A percentile compares a stretch with the other conserved stretches of the same genome.
phyloP scores from a whole-genome alignment of 1,139 yeast species.

The Pichia sp. region DNA sequence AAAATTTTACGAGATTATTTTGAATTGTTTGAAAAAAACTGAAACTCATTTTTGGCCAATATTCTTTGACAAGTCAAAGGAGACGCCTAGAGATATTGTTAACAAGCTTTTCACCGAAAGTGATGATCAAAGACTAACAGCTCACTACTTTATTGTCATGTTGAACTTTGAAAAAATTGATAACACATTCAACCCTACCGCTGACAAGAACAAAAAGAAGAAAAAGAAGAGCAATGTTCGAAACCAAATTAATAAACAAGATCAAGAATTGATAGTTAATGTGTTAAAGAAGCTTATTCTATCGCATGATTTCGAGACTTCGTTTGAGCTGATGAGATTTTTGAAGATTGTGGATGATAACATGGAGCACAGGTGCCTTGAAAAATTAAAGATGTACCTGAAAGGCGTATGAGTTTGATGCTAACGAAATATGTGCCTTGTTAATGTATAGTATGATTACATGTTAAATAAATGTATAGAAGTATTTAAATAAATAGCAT shows the following conservation, averaged over 20 bases:
- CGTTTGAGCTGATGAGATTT: slow-evolving; percentile 41
- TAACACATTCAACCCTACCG: slow-evolving; percentile 1
- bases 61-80: slow-evolving; percentile 36
- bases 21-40: slow-evolving; percentile 48
- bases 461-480: background rate
- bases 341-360: slow-evolving; percentile 37
- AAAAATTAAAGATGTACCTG: slow-evolving; percentile 17
- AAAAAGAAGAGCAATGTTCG: slow-evolving; percentile 8
- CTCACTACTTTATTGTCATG: slow-evolving; percentile 40
- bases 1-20: slow-evolving; percentile 23
- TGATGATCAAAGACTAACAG: slow-evolving; percentile 37
- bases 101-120: slow-evolving; percentile 30
- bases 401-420: background rate
- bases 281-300: slow-evolving; percentile 36
- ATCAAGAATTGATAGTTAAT: slow-evolving; percentile 33
- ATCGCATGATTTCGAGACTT: slow-evolving; percentile 42
- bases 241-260: slow-evolving; percentile 19
- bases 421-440: background rate
- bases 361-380: slow-evolving; percentile 20
- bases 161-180: slow-evolving; percentile 34
- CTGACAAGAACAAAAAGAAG: slow-evolving; percentile 9
- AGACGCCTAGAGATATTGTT: slow-evolving; percentile 35
- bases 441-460: background rate
- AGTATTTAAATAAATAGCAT: background rate
- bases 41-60: slow-evolving; percentile 56